Evolutionary conservation across 1,139 yeast genomes (phyloP).

Genomic region (Zygosaccharomyces sapae): DNA sequence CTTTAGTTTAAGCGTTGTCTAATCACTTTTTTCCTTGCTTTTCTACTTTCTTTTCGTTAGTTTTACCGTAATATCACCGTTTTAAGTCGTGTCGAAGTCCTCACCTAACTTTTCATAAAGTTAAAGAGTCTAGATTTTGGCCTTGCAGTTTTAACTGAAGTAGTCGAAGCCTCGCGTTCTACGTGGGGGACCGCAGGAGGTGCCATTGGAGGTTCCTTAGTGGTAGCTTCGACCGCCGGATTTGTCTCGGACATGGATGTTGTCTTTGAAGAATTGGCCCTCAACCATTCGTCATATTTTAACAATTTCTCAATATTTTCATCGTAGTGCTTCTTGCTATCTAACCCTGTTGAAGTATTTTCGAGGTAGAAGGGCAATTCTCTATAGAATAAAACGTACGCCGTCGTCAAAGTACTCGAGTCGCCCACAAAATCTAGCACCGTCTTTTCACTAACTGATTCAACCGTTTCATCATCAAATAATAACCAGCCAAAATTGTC

Average conservation of each 20-base stretch:
- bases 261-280: slow-evolving; percentile 14
- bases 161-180: slow-evolving; percentile 13
- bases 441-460: slow-evolving; percentile 75
- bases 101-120: slow-evolving; percentile 13
- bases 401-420: slow-evolving; percentile 83
- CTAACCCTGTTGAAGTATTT: neutral
- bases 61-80: neutral
- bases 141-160: slow-evolving; percentile 8
- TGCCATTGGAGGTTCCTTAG: slow-evolving; percentile 20
- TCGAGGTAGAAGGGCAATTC: slow-evolving; percentile 23
- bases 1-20: neutral
- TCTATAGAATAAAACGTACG: slow-evolving; percentile 79
- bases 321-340: slow-evolving; percentile 15
- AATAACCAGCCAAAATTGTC: slow-evolving; percentile 80
- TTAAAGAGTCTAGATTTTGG: slow-evolving; percentile 18
- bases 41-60: neutral
- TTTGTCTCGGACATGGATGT: slow-evolving; percentile 4
- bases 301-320: slow-evolving; percentile 30
- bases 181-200: slow-evolving; percentile 3
- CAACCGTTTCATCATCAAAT: slow-evolving; percentile 94
- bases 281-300: slow-evolving; percentile 24
- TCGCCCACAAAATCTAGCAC: slow-evolving; percentile 88
- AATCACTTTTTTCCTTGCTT: neutral
- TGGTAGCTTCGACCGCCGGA: slow-evolving; percentile 15
- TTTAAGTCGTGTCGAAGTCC: neutral